Percentiles rank a stretch among this genome's conserved stretches.
These are phyloP conservation scores for Astrothelium macrocarpum DNA, from an alignment of 495 filamentous ascomycete species.

Conservation along the genomic window DNA sequence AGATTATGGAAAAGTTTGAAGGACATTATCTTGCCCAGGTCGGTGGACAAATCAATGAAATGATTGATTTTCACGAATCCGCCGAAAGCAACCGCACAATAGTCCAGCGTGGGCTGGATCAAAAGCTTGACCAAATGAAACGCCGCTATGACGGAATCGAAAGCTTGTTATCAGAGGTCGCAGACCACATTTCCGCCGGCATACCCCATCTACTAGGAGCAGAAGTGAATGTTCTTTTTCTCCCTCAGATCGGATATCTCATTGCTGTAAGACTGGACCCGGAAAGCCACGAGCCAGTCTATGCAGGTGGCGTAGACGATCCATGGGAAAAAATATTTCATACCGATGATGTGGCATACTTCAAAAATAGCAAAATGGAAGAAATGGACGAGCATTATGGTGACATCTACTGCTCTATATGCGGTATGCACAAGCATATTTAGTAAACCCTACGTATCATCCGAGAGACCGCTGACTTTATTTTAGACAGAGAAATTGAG, in stretches of 20 bases:
- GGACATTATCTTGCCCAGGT: slow-evolving; percentile 46
- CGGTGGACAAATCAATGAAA: slow-evolving; percentile 60
- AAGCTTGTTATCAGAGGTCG: slow-evolving; percentile 57
- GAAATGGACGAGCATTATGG: slow-evolving; percentile 76
- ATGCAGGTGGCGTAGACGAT: slow-evolving; percentile 49
- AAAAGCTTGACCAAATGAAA: slow-evolving; percentile 69
- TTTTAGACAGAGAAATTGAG: slow-evolving; percentile 81
- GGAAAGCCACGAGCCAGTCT: slow-evolving; percentile 51
- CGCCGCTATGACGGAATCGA: slow-evolving; percentile 66
- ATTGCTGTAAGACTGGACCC: slow-evolving; percentile 61
- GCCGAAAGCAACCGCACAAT: slow-evolving; percentile 63
- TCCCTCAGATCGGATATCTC: slow-evolving; percentile 86
- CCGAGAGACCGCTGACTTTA: background rate
- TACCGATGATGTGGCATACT: slow-evolving; percentile 65
- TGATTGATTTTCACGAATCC: slow-evolving; percentile 75
- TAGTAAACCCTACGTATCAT: background rate
- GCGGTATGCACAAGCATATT: slow-evolving; percentile 45
- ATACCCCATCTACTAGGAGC: slow-evolving; percentile 54
- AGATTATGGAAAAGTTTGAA: slow-evolving; percentile 39
- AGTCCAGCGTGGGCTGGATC: slow-evolving; percentile 62
- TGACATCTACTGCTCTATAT: slow-evolving; percentile 74
- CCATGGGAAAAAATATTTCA: slow-evolving; percentile 73
- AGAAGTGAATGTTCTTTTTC: slow-evolving; percentile 70
- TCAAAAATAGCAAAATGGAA: slow-evolving; percentile 77
- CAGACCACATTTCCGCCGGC: slow-evolving; percentile 47